phyloP scores from a whole-genome alignment of 2,329 filamentous ascomycete species.

The Fusarium buharicum region DNA sequence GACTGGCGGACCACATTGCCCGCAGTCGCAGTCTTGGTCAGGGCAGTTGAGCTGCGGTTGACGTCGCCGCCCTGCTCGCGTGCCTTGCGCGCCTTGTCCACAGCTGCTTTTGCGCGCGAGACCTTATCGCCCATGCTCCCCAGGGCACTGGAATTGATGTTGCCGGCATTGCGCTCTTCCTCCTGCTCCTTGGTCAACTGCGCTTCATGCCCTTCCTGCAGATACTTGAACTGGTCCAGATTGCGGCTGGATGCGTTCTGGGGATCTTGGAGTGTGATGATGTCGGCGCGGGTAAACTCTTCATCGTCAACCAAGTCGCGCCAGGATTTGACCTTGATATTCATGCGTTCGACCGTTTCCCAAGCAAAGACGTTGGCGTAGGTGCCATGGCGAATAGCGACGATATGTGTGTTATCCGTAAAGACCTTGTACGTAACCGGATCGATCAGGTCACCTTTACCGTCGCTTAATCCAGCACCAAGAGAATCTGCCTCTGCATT shows the following conservation, averaged over 20 bases:
- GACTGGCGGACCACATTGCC: constrained; percentile 46
- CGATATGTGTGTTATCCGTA: constrained; percentile 97
- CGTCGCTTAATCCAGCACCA: constrained; percentile 60
- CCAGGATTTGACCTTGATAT: constrained; percentile 98
- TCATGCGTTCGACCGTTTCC: constrained; percentile 94
- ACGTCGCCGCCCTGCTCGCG: constrained; percentile 69
- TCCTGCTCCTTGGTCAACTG: constrained; percentile 76
- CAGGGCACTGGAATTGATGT: constrained; percentile 82
- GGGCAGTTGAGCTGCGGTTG: constrained; percentile 61
- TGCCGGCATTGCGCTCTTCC: constrained; percentile 70
- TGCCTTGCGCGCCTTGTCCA: constrained; percentile 87
- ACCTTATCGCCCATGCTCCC: constrained; percentile 85
- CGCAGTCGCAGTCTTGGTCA: constrained; percentile 51
- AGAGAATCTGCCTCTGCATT: constrained; percentile 76
- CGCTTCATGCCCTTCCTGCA: constrained; percentile 81
- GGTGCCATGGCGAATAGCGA: constrained; percentile 80
- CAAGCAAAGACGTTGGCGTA: constrained; percentile 97
- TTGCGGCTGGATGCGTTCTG: constrained; percentile 87
- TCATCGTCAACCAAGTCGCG: constrained; percentile 86
- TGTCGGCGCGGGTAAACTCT: constrained; percentile 88
- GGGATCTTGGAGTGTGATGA: constrained; percentile 95
- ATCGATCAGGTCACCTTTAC: constrained; percentile 85
- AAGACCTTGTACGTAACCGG: constrained; percentile 98
- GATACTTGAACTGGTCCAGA: constrained; percentile 86
- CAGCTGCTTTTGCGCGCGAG: constrained; percentile 88